These are phyloP conservation scores for Cafeteria roenbergensis DNA, from an alignment of 108 stramenopile genomes.

Conservation along the genomic window DNA sequence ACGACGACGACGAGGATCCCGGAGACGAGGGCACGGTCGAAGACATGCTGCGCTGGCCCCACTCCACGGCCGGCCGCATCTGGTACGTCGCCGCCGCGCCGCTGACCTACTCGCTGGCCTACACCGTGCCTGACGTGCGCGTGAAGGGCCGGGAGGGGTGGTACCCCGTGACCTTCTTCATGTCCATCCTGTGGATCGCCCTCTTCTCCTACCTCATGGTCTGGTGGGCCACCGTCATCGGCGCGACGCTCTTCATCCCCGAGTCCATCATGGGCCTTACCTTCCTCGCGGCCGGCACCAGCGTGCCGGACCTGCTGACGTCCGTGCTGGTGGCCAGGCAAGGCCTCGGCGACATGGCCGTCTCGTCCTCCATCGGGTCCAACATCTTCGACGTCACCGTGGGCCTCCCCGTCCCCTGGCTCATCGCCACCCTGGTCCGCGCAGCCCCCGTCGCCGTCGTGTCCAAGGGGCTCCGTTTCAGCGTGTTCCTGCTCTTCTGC, in stretches of 20 bases:
- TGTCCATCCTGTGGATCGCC: conserved; percentile 69
- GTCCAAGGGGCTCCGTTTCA: neutral
- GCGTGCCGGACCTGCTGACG: conserved; percentile 35
- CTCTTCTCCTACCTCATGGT: conserved; percentile 69
- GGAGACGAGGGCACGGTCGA: conserved; percentile 10
- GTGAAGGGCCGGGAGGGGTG: conserved; percentile 46
- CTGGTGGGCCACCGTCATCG: conserved; percentile 29
- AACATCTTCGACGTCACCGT: conserved; percentile 42
- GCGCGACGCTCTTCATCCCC: conserved; percentile 28
- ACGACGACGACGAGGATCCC: conserved; percentile 23
- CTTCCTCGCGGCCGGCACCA: conserved; percentile 42
- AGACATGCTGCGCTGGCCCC: neutral
- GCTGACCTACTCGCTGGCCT: neutral
- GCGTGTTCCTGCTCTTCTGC: conserved; percentile 20
- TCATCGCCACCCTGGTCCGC: conserved; percentile 2
- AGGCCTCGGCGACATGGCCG: conserved; percentile 41
- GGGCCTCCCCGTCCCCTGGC: conserved; percentile 41
- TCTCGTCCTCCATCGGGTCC: conserved; percentile 34
- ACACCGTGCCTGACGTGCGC: conserved; percentile 4
- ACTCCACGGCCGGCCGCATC: neutral
- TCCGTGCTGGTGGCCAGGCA: conserved; percentile 40
- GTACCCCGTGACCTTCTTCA: conserved; percentile 60
- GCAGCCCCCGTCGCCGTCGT: neutral
- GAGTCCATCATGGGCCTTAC: conserved; percentile 37
- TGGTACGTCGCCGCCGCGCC: conserved; percentile 1